Evolutionary conservation across 768 basidiomycete genomes (phyloP).

Genomic region (Lactifluus echinatus): DNA sequence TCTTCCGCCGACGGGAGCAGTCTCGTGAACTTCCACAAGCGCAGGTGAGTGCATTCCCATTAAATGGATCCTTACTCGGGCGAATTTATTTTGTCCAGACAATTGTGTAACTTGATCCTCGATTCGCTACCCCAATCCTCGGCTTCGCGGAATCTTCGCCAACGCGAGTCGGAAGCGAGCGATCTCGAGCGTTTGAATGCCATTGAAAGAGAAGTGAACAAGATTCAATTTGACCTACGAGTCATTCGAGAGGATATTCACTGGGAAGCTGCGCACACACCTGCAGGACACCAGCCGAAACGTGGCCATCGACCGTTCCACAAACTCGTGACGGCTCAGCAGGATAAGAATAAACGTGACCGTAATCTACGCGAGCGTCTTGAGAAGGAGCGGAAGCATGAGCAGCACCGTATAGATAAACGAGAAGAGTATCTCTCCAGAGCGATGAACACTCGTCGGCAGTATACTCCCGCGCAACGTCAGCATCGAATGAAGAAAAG

Average conservation of each 20-base stretch:
- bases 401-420: conserved; percentile 63
- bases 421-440: conserved; percentile 68
- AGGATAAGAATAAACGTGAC: conserved; percentile 79
- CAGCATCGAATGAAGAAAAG: conserved; percentile 84
- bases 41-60: conserved; percentile 43
- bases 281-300: conserved; percentile 40
- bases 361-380: conserved; percentile 57
- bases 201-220: conserved; percentile 60
- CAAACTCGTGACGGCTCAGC: conserved; percentile 50
- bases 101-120: conserved; percentile 55
- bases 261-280: conserved; percentile 47
- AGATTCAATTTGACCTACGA: conserved; percentile 59
- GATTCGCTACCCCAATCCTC: conserved; percentile 40
- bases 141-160: conserved; percentile 36
- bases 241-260: conserved; percentile 68
- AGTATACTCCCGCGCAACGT: conserved; percentile 46
- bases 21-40: conserved; percentile 75
- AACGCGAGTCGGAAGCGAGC: conserved; percentile 50
- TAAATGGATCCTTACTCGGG: neutral
- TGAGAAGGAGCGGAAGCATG: conserved; percentile 66
- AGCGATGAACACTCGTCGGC: conserved; percentile 55
- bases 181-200: conserved; percentile 71
- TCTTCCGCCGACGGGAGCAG: conserved; percentile 43
- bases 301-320: conserved; percentile 60
- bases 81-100: conserved; percentile 34